These are phyloP conservation scores for Geotrichum citri-aurantii DNA, from an alignment of 1,139 yeast genomes.

Conservation along the genomic window DNA sequence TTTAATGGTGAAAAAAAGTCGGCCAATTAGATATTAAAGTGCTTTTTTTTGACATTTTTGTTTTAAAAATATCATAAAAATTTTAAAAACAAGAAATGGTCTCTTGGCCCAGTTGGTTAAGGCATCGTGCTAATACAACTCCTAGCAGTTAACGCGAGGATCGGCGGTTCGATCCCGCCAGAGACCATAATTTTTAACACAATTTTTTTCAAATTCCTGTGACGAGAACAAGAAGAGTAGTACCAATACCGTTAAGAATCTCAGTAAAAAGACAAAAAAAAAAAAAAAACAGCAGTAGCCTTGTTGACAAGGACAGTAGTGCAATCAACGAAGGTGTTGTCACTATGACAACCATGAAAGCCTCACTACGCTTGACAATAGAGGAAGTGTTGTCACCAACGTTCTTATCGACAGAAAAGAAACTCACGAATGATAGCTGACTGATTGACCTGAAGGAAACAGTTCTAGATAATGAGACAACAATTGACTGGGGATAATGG, in stretches of 20 bases:
- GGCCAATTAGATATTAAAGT: too few relatives aligned
- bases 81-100: not conserved
- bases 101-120: not conserved
- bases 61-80: too few relatives aligned
- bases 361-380: slow-evolving; percentile 96
- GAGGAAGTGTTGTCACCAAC: slow-evolving; percentile 88
- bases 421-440: slow-evolving; percentile 98
- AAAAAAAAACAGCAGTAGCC: slow-evolving; percentile 87
- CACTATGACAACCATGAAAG: slow-evolving; percentile 93
- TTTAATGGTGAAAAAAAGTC: too few relatives aligned
- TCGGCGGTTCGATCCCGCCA: not conserved
- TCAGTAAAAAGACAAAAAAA: slow-evolving; percentile 99
- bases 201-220: too few relatives aligned
- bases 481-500: slow-evolving; percentile 87
- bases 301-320: slow-evolving; percentile 96
- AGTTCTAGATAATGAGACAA: slow-evolving; percentile 81
- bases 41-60: too few relatives aligned
- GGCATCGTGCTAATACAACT: not conserved
- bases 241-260: slow-evolving; percentile 19
- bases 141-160: too few relatives aligned
- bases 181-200: not conserved
- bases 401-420: slow-evolving; percentile 88
- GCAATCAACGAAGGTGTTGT: slow-evolving; percentile 86
- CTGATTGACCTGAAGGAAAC: slow-evolving; percentile 90
- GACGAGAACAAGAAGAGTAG: too few relatives aligned